Evolutionary conservation across 164 flowering plant species (phyloP).

Genomic region (Akebia trifoliata): DNA sequence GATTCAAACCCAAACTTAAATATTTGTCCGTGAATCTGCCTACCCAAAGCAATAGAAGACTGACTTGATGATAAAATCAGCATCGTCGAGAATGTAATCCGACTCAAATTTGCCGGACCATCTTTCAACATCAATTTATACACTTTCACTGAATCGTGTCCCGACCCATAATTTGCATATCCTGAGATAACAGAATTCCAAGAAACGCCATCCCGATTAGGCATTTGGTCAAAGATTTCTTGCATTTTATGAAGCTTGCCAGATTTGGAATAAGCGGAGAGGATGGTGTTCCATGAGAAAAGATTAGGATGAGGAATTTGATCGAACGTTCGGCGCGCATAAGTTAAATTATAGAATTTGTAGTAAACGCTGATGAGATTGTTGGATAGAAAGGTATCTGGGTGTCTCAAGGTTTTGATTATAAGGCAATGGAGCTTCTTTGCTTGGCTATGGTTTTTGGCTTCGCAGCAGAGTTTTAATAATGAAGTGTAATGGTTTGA

Average conservation of each 20-base stretch:
- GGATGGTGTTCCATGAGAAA: slow-evolving; percentile 73
- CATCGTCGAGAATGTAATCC: slow-evolving; percentile 29
- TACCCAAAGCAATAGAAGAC: slow-evolving; percentile 16
- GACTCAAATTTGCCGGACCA: slow-evolving; percentile 11
- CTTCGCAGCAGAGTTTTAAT: slow-evolving; percentile 49
- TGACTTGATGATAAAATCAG: slow-evolving; percentile 13
- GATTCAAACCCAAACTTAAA: slow-evolving; percentile 22
- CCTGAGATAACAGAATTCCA: slow-evolving; percentile 45
- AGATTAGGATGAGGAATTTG: slow-evolving; percentile 54
- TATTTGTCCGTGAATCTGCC: slow-evolving; percentile 28
- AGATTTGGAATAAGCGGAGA: slow-evolving; percentile 58
- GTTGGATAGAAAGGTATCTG: slow-evolving; percentile 59
- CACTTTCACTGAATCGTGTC: slow-evolving; percentile 8
- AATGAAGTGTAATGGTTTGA: slow-evolving; percentile 48
- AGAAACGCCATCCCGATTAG: slow-evolving; percentile 27
- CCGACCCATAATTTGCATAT: slow-evolving; percentile 11
- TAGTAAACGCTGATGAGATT: slow-evolving; percentile 43
- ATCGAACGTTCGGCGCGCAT: slow-evolving; percentile 71
- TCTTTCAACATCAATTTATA: slow-evolving; percentile 25
- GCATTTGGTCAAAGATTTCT: slow-evolving; percentile 19
- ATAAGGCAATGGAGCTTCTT: slow-evolving; percentile 61
- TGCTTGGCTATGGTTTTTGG: slow-evolving; percentile 31
- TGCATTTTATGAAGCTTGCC: slow-evolving; percentile 26
- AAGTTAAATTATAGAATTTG: slow-evolving; percentile 31
- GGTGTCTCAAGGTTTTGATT: slow-evolving; percentile 40